Percentiles rank a stretch among this genome's conserved stretches.
These are phyloP conservation scores for Hammondia hammondi DNA, from an alignment of 169 alveolate genomes.

Conservation along the genomic window DNA sequence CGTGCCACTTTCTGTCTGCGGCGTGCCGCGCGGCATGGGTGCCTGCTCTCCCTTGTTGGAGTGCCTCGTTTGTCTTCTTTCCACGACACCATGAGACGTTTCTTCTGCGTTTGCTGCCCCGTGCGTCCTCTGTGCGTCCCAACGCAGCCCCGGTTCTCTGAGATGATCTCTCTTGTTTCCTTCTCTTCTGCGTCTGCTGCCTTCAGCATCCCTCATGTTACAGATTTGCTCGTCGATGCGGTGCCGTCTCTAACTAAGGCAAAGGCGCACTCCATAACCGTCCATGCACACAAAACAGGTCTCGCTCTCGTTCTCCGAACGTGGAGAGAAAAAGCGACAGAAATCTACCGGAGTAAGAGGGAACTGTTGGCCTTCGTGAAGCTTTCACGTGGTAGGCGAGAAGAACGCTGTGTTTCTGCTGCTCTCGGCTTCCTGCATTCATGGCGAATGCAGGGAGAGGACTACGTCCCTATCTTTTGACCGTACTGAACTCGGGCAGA, in stretches of 20 bases:
- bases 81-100: background rate
- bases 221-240: conserved; percentile 79
- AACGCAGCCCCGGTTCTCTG: background rate
- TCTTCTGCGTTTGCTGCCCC: background rate
- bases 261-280: conserved; percentile 84
- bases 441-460: background rate
- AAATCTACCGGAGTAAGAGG: background rate
- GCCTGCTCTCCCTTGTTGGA: background rate
- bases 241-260: conserved; percentile 83
- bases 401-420: background rate
- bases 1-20: background rate
- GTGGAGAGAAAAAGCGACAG: conserved; percentile 83
- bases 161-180: background rate
- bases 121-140: background rate
- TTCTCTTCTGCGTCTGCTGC: background rate
- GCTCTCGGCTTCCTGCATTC: background rate
- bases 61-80: background rate
- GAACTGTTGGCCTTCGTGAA: background rate
- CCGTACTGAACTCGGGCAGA: background rate
- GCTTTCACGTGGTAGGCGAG: background rate
- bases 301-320: conserved; percentile 81
- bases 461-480: background rate
- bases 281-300: conserved; percentile 86
- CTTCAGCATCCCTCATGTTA: conserved; percentile 81
- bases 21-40: background rate